Conservation (phyloP, 2,329 filamentous ascomycete genomes). For the Beauveria brongniartii region DNA sequence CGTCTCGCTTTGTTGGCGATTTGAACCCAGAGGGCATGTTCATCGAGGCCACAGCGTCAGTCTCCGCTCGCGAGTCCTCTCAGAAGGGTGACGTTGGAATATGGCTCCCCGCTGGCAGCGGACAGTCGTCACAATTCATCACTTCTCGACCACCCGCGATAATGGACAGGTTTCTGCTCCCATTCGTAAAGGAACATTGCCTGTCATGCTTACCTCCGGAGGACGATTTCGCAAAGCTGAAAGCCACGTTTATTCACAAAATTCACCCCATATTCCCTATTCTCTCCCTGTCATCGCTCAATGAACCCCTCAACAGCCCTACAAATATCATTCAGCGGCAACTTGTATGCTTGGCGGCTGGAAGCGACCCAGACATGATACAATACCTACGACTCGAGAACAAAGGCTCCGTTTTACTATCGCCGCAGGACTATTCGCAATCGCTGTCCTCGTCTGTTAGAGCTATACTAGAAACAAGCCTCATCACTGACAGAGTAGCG, state of each 20-base stretch:
- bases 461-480: constrained; percentile 42
- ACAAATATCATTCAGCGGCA: constrained; percentile 41
- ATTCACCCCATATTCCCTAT: constrained; percentile 49
- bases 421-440: constrained; percentile 40
- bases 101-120: constrained; percentile 36
- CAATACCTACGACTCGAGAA: constrained; percentile 37
- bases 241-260: constrained; percentile 40
- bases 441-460: constrained; percentile 40
- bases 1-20: constrained; percentile 48
- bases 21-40: constrained; percentile 54
- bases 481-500: constrained; percentile 46
- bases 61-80: constrained; percentile 26
- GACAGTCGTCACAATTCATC: constrained; percentile 29
- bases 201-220: constrained; percentile 40
- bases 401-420: constrained; percentile 29
- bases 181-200: constrained; percentile 38
- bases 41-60: constrained; percentile 40
- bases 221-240: constrained; percentile 37
- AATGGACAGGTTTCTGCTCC: constrained; percentile 32
- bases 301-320: constrained; percentile 23
- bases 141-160: constrained; percentile 29
- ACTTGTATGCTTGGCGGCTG: constrained; percentile 46
- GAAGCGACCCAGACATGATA: constrained; percentile 38
- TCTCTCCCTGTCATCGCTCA: constrained; percentile 31
- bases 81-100: constrained; percentile 48